These are phyloP conservation scores for Colletotrichum australisinense DNA, from an alignment of 2,329 filamentous ascomycete species.

Conservation along the genomic window DNA sequence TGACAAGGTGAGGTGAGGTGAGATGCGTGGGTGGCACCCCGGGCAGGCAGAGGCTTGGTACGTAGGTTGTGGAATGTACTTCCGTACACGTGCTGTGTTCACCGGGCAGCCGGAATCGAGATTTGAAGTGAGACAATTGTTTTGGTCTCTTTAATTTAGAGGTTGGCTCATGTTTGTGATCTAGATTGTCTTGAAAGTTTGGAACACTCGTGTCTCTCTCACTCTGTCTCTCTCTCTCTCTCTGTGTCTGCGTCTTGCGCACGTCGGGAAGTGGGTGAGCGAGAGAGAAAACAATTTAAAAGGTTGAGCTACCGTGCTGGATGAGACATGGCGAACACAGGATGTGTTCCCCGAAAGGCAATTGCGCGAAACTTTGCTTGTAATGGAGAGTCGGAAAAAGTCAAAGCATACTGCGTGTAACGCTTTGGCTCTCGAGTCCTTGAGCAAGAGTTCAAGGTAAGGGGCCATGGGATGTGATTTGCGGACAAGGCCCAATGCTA, in stretches of 20 bases:
- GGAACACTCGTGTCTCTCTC: neutral
- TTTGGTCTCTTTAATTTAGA: neutral
- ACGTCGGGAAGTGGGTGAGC: neutral
- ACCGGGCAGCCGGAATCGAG: neutral
- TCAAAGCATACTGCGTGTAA: neutral
- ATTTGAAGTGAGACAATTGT: neutral
- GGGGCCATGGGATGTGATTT: neutral
- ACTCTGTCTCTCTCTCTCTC: neutral
- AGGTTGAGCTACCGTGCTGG: neutral
- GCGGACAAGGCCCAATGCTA: neutral
- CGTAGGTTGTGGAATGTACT: neutral
- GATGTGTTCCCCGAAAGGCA: neutral
- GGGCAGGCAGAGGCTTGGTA: too few species aligned
- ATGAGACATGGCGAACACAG: slow-evolving; percentile 2
- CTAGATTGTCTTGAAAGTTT: neutral
- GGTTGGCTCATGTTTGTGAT: neutral
- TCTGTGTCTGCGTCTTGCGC: too few species aligned
- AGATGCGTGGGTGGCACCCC: too few species aligned
- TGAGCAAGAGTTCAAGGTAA: neutral
- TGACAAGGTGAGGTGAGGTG: too few species aligned
- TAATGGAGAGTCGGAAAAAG: neutral
- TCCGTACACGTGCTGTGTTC: neutral
- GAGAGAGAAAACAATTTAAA: neutral
- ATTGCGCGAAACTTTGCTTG: neutral
- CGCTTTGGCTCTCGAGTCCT: neutral